Base-by-base conservation (phyloP, 2,329 filamentous ascomycete genomes). In the Monosporascus sp. region DNA sequence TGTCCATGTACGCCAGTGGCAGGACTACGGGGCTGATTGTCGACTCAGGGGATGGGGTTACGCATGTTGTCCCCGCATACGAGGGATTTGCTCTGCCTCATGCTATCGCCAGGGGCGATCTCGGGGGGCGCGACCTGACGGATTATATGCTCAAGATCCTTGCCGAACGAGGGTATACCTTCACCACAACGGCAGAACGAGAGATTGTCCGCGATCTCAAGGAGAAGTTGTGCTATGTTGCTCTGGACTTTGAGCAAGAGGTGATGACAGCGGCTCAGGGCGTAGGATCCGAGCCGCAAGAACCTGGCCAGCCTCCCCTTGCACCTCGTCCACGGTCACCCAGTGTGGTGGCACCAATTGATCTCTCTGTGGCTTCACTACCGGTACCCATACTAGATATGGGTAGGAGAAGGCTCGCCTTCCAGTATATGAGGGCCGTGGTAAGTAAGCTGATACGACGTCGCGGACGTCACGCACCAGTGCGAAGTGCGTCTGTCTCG, bases 161-260 rank as follows among this genome's bases (percentile, higher is more conserved):
- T 71, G 93, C 94, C 70, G 94, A 99, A 88, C 92, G 94, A 74
- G 94, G 94, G 71, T 97, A 99, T 85, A 91, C 91, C 70, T 99
- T 99, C 89, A 97, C 93, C 74, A 99, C 94, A 81, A 97, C 94
- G 60, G 94, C 94, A 77, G 94, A 99, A 85, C 94, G 94, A 79
- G 94, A 97, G 95, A 99, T 97, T 74, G 94, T 97, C 72, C 93
- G 94, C 84, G 94, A 99, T 78, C 97, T 99, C 85, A 99, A 99
- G 89, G 94, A 99, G 89, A 99, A 97, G 88, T 92, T 99, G 71
- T 99, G 94, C 88, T 99, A 99, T 82, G 94, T 97, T 73, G 94
- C 94, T 65, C 89, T 99, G 67, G 94, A 99, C 85, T 97, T 99
- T 71, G 94, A 99, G 86, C 94, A 99, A 85, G 94, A 99, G 84